Conservation (phyloP, 2,329 filamentous ascomycete species). For the Penicillium sp. region DNA sequence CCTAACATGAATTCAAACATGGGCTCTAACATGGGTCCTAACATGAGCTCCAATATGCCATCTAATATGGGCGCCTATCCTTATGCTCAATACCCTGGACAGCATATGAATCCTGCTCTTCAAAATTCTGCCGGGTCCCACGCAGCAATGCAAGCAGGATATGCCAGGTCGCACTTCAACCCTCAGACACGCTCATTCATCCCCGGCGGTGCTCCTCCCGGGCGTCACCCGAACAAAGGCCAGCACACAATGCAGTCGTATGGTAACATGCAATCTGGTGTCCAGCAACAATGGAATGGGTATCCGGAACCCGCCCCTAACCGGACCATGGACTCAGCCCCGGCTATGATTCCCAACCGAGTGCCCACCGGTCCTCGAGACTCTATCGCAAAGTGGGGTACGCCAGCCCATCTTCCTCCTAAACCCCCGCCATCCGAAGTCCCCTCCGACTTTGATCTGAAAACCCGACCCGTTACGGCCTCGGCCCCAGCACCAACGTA, state of each 20-base stretch:
- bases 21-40: constrained; percentile 28
- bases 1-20: constrained; percentile 40
- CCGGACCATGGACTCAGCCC: constrained; percentile 23
- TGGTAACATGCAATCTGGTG: constrained; percentile 20
- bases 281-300: constrained; percentile 31
- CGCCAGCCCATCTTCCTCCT: constrained; percentile 49
- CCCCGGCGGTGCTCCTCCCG: constrained; percentile 53
- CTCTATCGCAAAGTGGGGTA: constrained; percentile 52
- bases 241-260: constrained; percentile 32
- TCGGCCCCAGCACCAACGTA: constrained; percentile 23
- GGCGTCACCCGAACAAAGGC: constrained; percentile 35
- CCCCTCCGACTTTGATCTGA: constrained; percentile 42
- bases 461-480: constrained; percentile 29
- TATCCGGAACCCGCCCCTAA: constrained; percentile 23
- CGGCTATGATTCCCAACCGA: constrained; percentile 20
- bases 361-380: constrained; percentile 29
- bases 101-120: constrained; percentile 56
- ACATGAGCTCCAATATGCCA: constrained; percentile 36
- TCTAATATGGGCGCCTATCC: constrained; percentile 62
- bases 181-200: constrained; percentile 92
- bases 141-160: constrained; percentile 80
- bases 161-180: constrained; percentile 82
- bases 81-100: constrained; percentile 73
- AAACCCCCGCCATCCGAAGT: constrained; percentile 51
- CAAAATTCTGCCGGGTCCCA: constrained; percentile 74